Evolutionary conservation across 495 filamentous ascomycete genomes (phyloP).

Genomic region (Neurospora intermedia): DNA sequence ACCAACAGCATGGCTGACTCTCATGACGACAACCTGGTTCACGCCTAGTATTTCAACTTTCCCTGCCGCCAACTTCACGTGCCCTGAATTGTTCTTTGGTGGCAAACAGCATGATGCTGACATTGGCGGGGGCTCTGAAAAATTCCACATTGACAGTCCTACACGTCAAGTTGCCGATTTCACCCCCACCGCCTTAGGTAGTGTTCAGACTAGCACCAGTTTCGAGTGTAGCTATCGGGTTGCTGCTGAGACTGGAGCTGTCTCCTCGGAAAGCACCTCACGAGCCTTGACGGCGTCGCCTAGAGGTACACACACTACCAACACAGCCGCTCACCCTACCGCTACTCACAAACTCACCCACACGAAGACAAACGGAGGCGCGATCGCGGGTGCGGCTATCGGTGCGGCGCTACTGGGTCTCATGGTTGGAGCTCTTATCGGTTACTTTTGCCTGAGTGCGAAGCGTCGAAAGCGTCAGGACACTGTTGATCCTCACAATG

Average conservation of each 20-base stretch:
- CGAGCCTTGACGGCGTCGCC: neutral
- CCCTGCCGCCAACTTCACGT: neutral
- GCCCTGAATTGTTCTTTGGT: neutral
- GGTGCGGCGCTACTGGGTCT: neutral
- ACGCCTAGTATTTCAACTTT: neutral
- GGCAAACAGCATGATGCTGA: neutral
- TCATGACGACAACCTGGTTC: neutral
- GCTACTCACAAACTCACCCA: neutral
- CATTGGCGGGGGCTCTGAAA: neutral
- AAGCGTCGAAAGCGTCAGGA: neutral
- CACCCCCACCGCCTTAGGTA: neutral
- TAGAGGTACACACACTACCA: neutral
- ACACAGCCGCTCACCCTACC: neutral
- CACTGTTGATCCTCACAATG: neutral
- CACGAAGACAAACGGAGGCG: neutral
- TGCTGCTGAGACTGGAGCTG: neutral
- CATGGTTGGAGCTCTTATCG: neutral
- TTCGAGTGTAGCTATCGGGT: neutral
- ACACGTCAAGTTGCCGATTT: neutral
- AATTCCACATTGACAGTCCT: neutral
- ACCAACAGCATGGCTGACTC: neutral
- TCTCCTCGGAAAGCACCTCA: neutral
- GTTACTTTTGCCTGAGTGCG: neutral
- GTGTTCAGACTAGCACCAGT: neutral
- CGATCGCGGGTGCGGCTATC: neutral